A percentile compares a stretch with the other conserved stretches of the same genome.
phyloP scores from a whole-genome alignment of 177 flowering plant genomes.

The Telopea speciosissima region DNA sequence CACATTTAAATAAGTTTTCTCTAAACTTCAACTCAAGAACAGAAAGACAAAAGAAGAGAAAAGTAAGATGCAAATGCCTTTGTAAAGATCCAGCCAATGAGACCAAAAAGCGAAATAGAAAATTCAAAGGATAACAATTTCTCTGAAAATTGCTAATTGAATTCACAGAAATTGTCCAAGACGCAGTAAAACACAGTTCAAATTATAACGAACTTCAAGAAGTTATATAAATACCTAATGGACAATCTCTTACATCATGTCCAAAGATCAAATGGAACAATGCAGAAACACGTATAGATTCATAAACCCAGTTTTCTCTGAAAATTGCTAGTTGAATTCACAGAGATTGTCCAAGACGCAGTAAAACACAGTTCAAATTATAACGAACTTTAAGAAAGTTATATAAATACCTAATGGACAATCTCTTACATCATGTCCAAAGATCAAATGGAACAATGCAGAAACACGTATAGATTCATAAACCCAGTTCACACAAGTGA shows the following conservation, averaged over 20 bases:
- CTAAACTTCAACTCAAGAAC: neutral
- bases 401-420: neutral
- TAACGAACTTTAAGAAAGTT: neutral
- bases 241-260: neutral
- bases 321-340: too few relatives aligned
- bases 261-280: too few relatives aligned
- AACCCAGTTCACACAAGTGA: too few relatives aligned
- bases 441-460: too few relatives aligned
- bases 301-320: too few relatives aligned
- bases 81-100: too few relatives aligned
- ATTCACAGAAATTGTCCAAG: too few relatives aligned
- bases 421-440: neutral
- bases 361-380: neutral
- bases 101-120: neutral
- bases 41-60: neutral
- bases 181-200: neutral
- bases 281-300: constrained; percentile 1
- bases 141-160: too few relatives aligned
- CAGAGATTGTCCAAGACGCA: too few relatives aligned
- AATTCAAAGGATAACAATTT: too few relatives aligned
- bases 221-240: neutral
- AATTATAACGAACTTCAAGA: neutral
- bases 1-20: neutral
- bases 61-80: neutral
- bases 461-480: constrained; percentile 3